Percentiles rank a stretch among this genome's conserved stretches.
Evolutionary conservation across 1,284 basidiomycete genomes (phyloP).

Genomic region (Boletus smithii): DNA sequence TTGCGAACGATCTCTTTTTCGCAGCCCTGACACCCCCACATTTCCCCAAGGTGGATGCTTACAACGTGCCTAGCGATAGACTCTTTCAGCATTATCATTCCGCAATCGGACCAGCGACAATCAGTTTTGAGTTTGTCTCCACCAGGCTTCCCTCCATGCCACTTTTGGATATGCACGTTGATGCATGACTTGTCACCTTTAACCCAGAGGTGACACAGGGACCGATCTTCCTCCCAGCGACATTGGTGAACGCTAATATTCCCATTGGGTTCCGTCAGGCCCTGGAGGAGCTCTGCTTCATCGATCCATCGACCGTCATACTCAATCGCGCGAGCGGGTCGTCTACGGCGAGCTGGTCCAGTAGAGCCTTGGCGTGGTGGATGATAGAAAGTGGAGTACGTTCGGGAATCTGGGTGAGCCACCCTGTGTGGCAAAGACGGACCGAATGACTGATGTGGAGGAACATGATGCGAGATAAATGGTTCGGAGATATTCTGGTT

Average conservation of each 20-base stretch:
- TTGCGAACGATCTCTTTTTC: conserved; percentile 3
- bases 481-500: not conserved
- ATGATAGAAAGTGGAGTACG: not conserved
- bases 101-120: conserved; percentile 17
- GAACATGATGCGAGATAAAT: not conserved
- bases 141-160: conserved; percentile 16
- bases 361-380: not conserved
- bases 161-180: conserved; percentile 18
- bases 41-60: conserved; percentile 13
- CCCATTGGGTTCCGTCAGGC: conserved; percentile 1
- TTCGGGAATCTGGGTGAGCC: no score
- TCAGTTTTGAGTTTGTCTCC: conserved; percentile 10
- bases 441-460: not conserved
- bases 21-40: conserved; percentile 17
- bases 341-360: not conserved
- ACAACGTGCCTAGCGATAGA: conserved; percentile 20
- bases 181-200: conserved; percentile 20
- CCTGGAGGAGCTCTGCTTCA: conserved; percentile 14
- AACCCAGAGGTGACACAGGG: conserved; percentile 17
- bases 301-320: conserved; percentile 11
- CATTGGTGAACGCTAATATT: conserved; percentile 10
- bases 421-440: not conserved
- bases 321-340: conserved; percentile 6
- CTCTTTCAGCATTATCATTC: conserved; percentile 17
- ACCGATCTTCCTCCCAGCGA: conserved; percentile 11